These are phyloP conservation scores for Auriscalpium orientale DNA, from an alignment of 768 basidiomycete genomes.

Conservation along the genomic window DNA sequence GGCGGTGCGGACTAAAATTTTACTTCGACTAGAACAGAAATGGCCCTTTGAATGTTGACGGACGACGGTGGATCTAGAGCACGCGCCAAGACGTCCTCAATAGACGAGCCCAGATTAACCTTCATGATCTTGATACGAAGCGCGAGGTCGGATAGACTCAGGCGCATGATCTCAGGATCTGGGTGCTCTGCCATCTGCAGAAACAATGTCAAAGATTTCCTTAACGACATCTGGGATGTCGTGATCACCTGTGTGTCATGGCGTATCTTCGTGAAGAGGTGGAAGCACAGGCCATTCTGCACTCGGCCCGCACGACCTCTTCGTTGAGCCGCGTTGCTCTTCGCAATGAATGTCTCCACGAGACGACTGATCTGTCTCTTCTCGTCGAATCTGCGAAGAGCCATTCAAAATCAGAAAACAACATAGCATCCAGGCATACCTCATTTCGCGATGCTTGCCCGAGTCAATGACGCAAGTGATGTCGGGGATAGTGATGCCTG, in stretches of 20 bases:
- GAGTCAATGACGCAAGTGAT: slow-evolving; percentile 95
- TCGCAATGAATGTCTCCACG: slow-evolving; percentile 85
- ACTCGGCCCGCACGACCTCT: slow-evolving; percentile 91
- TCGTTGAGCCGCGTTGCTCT: slow-evolving; percentile 84
- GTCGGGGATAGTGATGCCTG: slow-evolving; percentile 97
- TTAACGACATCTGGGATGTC: neutral
- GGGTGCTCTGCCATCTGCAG: slow-evolving; percentile 83
- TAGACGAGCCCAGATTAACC: slow-evolving; percentile 72
- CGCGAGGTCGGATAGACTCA: slow-evolving; percentile 88
- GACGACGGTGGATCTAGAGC: slow-evolving; percentile 86
- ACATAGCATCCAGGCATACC: slow-evolving; percentile 30
- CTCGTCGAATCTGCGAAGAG: slow-evolving; percentile 72
- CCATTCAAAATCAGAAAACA: slow-evolving; percentile 4
- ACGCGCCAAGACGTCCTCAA: slow-evolving; percentile 82
- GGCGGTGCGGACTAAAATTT: slow-evolving; percentile 5
- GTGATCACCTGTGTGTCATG: slow-evolving; percentile 66
- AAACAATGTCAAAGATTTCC: neutral
- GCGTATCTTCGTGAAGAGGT: slow-evolving; percentile 84
- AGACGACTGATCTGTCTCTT: slow-evolving; percentile 92
- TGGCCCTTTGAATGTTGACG: slow-evolving; percentile 84
- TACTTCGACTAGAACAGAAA: slow-evolving; percentile 87
- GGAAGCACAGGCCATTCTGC: slow-evolving; percentile 84
- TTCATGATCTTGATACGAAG: slow-evolving; percentile 92
- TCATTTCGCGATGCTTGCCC: slow-evolving; percentile 92
- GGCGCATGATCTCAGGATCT: slow-evolving; percentile 89